Base-by-base conservation (phyloP, 1,139 yeast species). In the Suhomyces taliae region DNA sequence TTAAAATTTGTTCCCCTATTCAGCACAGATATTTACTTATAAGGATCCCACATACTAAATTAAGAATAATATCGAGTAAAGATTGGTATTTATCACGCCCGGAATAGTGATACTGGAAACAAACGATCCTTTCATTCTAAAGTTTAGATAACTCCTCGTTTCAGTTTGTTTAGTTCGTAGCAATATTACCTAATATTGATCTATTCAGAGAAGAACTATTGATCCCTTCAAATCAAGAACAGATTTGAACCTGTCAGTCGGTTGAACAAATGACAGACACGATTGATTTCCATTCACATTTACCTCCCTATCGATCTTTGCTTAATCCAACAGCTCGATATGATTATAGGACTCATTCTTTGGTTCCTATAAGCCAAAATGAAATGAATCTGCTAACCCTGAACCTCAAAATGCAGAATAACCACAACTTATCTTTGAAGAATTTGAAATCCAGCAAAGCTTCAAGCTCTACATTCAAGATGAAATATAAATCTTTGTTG, bases 301-400 rank as follows among this genome's bases (percentile, higher is more conserved):
- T 75, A 34, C 80, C 80, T 15, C 72, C 79, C 3, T 75, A 75
- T 55, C 64, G 80, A 39, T 73, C 78, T 27, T 63, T 75, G 24
- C 59, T 75, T 19, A 69, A 64, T 42, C 80, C 80, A 2, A 65
- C 62, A 46, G 71, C 75, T 8, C 61, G 72, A 26, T 75, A 75
- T 55, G 80, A 75, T 51, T 75, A 75, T 55, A 58, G 60, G 43
- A 69, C 75, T 11, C 80, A 74, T 51, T 60, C 68, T 7, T 57
- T 72, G 31, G 63, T 74, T 10, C 79, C 77, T 1, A 59, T 75
- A 32, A 59, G 66, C 37, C 75, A 65, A 45, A 64, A 63, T 58
- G 78, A 74, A 38, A 47, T 59, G 41, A 57, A 53, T 26, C 49
- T 44, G 44, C 50, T 60, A 37, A 49, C 42, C 35, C 43, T 52